These are phyloP conservation scores for Melaleuca alternifolia DNA, from an alignment of 345 rosid species.

Conservation along the genomic window DNA sequence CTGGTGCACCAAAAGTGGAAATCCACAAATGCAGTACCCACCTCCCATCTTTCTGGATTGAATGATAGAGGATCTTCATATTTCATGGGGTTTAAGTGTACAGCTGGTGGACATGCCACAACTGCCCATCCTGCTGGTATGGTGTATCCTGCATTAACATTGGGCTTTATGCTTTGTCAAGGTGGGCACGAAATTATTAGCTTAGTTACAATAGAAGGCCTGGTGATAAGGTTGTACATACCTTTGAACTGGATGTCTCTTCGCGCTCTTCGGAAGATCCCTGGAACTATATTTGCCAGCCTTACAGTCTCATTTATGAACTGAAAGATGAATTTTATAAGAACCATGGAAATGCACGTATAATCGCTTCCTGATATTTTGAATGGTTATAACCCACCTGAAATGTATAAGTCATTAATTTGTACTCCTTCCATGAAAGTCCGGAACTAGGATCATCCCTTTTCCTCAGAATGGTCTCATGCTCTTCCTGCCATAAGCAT, in stretches of 20 bases:
- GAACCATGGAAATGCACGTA: neutral
- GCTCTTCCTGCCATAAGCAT: conserved; percentile 69
- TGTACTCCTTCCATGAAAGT: conserved; percentile 92
- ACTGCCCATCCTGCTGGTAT: conserved; percentile 90
- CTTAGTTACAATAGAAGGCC: neutral
- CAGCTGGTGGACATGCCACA: conserved; percentile 92
- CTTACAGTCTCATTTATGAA: conserved; percentile 87
- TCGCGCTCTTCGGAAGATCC: conserved; percentile 81
- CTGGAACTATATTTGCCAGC: conserved; percentile 91
- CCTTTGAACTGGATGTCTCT: conserved; percentile 68
- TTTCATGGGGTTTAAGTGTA: conserved; percentile 61
- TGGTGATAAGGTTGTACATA: neutral
- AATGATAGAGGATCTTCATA: conserved; percentile 70
- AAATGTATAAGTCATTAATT: conserved; percentile 91
- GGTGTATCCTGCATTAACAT: conserved; percentile 49
- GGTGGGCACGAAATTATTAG: neutral
- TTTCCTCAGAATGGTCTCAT: conserved; percentile 50
- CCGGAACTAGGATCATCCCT: conserved; percentile 38
- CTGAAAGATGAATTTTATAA: conserved; percentile 25
- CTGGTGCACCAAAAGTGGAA: neutral
- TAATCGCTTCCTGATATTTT: neutral
- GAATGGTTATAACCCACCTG: conserved; percentile 36
- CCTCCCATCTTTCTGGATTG: conserved; percentile 92
- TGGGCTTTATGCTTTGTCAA: neutral
- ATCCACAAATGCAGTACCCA: conserved; percentile 8